Percentiles rank a stretch among this genome's conserved stretches.
phyloP scores from a whole-genome alignment of 345 rosid genomes.

The Eucalyptus curtisii region DNA sequence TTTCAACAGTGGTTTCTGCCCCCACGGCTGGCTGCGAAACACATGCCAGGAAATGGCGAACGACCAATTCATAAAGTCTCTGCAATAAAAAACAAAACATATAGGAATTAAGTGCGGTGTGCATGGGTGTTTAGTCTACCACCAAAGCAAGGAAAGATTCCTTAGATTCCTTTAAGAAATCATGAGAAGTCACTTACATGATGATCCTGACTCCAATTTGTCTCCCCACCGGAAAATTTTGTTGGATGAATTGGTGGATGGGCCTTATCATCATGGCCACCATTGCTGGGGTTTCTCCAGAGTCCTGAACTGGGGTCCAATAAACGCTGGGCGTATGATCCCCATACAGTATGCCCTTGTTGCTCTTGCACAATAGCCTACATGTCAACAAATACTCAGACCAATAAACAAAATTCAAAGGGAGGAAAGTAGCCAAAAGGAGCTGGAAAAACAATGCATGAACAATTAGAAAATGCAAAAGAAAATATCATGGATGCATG shows the following conservation, averaged over 20 bases:
- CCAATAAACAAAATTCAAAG: not conserved
- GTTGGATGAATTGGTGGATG: conserved; percentile 99
- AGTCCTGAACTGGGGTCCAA: conserved; percentile 65
- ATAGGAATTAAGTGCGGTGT: not conserved
- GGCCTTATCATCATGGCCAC: conserved; percentile 99
- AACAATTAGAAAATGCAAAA: not conserved
- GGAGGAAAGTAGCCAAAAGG: not conserved
- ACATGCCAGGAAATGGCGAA: conserved; percentile 95
- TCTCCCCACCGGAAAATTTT: conserved; percentile 82
- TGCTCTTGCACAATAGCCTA: conserved; percentile 87
- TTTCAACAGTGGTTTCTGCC: conserved; percentile 95
- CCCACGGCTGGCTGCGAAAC: conserved; percentile 96
- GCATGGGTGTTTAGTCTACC: not conserved
- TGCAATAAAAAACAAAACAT: conserved; percentile 9
- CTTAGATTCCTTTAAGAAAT: not conserved
- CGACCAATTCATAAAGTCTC: conserved; percentile 91
- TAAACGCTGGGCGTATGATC: conserved; percentile 74
- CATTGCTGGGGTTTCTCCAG: conserved; percentile 92
- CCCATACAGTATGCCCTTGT: conserved; percentile 82
- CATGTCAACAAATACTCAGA: conserved; percentile 2
- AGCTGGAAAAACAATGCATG: not conserved
- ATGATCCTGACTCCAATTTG: conserved; percentile 84
- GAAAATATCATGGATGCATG: not conserved
- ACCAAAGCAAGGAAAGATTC: not conserved
- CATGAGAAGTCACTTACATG: conserved; percentile 25